Conservation (phyloP, 2,329 filamentous ascomycete genomes). For the Xylariales sp. region DNA sequence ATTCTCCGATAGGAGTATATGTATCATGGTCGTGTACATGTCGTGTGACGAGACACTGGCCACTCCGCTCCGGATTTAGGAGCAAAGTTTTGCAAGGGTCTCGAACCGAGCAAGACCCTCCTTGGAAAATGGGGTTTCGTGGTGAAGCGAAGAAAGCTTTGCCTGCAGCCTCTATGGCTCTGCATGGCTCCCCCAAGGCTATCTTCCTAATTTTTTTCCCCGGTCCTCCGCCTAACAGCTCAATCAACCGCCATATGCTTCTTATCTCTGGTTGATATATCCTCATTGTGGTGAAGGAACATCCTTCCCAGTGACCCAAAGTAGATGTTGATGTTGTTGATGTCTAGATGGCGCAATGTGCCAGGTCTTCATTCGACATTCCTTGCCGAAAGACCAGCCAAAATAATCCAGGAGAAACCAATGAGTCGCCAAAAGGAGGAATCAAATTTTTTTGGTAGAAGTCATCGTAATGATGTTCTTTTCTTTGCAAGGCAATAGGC, state of each 20-base stretch:
- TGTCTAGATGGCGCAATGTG: conserved; percentile 7
- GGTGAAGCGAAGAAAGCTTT: too few relatives aligned
- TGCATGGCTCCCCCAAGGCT: too few relatives aligned
- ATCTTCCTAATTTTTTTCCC: conserved; percentile 2
- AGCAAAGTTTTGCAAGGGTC: too few relatives aligned
- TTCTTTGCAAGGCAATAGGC: conserved; percentile 16
- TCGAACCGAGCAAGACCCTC: too few relatives aligned
- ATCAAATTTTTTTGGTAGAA: conserved; percentile 24
- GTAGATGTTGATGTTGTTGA: conserved; percentile 2
- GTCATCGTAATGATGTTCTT: conserved; percentile 17
- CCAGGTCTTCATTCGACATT: not conserved
- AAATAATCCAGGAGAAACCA: conserved; percentile 1
- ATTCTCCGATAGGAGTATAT: conserved; percentile 1
- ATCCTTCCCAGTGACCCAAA: not conserved
- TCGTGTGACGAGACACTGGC: not conserved
- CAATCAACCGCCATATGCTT: conserved; percentile 2
- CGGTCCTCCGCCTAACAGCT: conserved; percentile 1
- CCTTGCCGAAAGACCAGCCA: not conserved
- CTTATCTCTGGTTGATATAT: too few relatives aligned
- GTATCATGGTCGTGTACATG: too few relatives aligned
- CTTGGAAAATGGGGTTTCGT: too few relatives aligned
- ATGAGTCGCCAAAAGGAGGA: conserved; percentile 11
- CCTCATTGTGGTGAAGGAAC: too few relatives aligned
- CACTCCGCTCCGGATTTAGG: too few relatives aligned
- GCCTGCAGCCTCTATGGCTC: too few relatives aligned